These are phyloP conservation scores for Aspergillus coremiiformis DNA, from an alignment of 495 filamentous ascomycete species.

Conservation along the genomic window DNA sequence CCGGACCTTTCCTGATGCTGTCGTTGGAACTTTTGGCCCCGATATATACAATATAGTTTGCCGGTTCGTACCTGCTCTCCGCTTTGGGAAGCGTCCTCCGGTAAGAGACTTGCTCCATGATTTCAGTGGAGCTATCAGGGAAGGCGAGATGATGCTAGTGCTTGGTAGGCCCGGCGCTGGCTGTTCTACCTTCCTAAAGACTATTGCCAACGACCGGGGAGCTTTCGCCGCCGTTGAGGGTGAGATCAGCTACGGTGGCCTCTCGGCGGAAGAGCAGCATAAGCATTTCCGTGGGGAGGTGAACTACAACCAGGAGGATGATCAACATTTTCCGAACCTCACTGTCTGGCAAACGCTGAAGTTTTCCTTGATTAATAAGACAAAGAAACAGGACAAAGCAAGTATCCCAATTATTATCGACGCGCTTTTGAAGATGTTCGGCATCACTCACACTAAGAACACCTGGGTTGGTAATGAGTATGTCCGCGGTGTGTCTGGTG, in stretches of 20 bases:
- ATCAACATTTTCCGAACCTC: conserved; percentile 68
- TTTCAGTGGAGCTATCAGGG: conserved; percentile 69
- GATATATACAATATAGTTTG: conserved; percentile 68
- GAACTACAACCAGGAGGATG: conserved; percentile 77
- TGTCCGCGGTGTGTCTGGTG: conserved; percentile 65
- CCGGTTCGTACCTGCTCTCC: conserved; percentile 56
- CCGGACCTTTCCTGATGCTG: conserved; percentile 66
- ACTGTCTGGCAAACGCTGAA: conserved; percentile 75
- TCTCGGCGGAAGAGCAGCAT: conserved; percentile 59
- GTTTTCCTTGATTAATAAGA: conserved; percentile 80
- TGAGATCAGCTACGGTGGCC: conserved; percentile 69
- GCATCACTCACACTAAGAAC: conserved; percentile 72
- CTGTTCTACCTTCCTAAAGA: conserved; percentile 74
- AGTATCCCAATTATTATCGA: conserved; percentile 61
- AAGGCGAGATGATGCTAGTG: conserved; percentile 81
- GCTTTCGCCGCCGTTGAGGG: conserved; percentile 61
- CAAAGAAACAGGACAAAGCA: conserved; percentile 59
- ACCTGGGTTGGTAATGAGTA: conserved; percentile 82
- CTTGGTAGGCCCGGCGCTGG: conserved; percentile 73
- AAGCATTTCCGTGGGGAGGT: conserved; percentile 72
- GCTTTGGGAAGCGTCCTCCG: conserved; percentile 41
- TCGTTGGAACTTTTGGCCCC: conserved; percentile 77
- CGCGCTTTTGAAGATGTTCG: conserved; percentile 63
- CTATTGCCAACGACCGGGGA: conserved; percentile 62
- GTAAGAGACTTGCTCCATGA: conserved; percentile 62